Base-by-base conservation (phyloP, 306 rosid genomes). In the Cajanus cajan region DNA sequence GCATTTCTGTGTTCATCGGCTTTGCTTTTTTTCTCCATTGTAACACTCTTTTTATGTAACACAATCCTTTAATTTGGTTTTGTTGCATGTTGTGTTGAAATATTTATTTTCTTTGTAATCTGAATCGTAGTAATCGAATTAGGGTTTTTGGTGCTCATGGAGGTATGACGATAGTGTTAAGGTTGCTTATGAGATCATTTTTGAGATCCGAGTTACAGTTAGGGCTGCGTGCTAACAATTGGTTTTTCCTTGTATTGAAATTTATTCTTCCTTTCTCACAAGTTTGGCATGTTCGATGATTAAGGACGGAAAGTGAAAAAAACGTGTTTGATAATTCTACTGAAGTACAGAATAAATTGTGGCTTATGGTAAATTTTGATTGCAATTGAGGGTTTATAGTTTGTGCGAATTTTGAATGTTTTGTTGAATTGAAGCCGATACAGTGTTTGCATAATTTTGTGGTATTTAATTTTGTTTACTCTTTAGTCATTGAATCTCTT, bases 101-200 rank as follows among this genome's bases (percentile, higher is more conserved):
- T 67, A 5, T 64, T 34, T 18, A 4, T 51, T 21, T 37, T 37
- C 1, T 18, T 37, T 21, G 63, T 19, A 37, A 45, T 65, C 31
- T 34, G 43, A 71, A 24, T 58, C 5, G 12, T 24, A 21, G 43
- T 24, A 5, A 4, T 66, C 39, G 16, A 66, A 71, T 81, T 73
- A 77, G 83, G 82, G 85, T 81, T 85, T 16, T 68, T 13, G 57
- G 4, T 8, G 6, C 10, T 45, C 39, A 1, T 65, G 68, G 22
- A 58, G 14, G 0, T 6, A 6, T 13, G 18, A 22, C 33, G 55
- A 24, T 71, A 57, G 15, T 22, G 18, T 21, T 71, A 47, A 24
- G 62, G 1, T 45, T 74, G 15, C 16, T 66, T 25, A 37, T 16
- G 47, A 4, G 1, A 15, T 28, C 24, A 4, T 31, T 50, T 2